A percentile compares a stretch with the other conserved stretches of the same genome.
Conservation (phyloP, 2,329 filamentous ascomycete genomes). For the Fusarium heterosporum region DNA sequence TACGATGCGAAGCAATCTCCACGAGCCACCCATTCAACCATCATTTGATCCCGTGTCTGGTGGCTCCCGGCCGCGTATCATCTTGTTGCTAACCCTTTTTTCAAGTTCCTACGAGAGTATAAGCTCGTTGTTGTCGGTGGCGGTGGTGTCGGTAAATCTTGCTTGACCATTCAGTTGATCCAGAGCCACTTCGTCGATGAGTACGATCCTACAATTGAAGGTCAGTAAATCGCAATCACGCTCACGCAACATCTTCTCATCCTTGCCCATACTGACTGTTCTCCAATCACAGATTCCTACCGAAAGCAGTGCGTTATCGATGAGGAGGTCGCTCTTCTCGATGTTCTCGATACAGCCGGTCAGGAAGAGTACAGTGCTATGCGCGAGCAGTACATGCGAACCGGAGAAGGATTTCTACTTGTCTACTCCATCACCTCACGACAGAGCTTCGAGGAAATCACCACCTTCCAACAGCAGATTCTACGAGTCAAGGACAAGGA, state of each 20-base stretch:
- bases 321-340: slow-evolving; percentile 95
- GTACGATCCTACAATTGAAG: slow-evolving; percentile 99
- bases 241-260: background rate
- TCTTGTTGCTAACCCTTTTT: slow-evolving; percentile 33
- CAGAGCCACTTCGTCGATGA: slow-evolving; percentile 99
- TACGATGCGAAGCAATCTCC: slow-evolving; percentile 33
- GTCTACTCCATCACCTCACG: slow-evolving; percentile 98
- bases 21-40: background rate
- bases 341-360: slow-evolving; percentile 97
- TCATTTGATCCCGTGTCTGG: background rate
- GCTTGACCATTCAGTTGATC: slow-evolving; percentile 96
- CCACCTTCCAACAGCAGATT: slow-evolving; percentile 99
- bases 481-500: slow-evolving; percentile 99
- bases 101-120: slow-evolving; percentile 87
- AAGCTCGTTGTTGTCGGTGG: slow-evolving; percentile 97
- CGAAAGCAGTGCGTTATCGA: slow-evolving; percentile 99
- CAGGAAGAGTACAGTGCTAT: slow-evolving; percentile 99
- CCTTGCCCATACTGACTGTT: slow-evolving; percentile 35
- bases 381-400: slow-evolving; percentile 99
- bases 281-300: slow-evolving; percentile 81
- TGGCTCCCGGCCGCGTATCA: background rate
- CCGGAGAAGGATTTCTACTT: slow-evolving; percentile 95
- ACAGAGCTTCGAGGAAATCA: slow-evolving; percentile 98
- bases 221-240: slow-evolving; percentile 60
- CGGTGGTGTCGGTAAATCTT: slow-evolving; percentile 98